Conservation (phyloP, 805 yeast genomes). For the Tetrapisispora arboricola region DNA sequence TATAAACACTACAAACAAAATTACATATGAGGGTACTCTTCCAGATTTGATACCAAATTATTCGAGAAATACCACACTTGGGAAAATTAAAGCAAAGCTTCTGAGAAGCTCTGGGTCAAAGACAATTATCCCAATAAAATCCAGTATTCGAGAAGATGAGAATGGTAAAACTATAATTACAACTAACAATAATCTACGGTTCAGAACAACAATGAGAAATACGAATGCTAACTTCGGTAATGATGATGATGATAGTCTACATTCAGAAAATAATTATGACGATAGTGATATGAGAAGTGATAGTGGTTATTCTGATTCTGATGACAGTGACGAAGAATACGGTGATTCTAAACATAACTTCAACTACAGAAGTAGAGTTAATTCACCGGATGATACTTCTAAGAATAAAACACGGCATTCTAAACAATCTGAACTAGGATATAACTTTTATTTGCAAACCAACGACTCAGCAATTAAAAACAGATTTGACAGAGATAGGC, state of each 20-base stretch:
- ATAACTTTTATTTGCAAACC: conserved; percentile 5
- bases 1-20: neutral
- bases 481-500: conserved; percentile 70
- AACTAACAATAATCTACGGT: conserved; percentile 5
- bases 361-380: neutral
- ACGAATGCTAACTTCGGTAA: neutral
- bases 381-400: neutral
- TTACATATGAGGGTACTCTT: conserved; percentile 18
- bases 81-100: conserved; percentile 10
- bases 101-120: neutral
- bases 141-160: conserved; percentile 2
- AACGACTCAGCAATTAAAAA: conserved; percentile 7
- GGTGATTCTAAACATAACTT: neutral
- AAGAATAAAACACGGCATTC: neutral
- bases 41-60: conserved; percentile 23
- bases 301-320: neutral
- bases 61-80: conserved; percentile 12
- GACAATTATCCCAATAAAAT: neutral
- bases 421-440: neutral
- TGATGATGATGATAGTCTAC: neutral
- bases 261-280: conserved; percentile 1
- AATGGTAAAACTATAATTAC: conserved; percentile 2
- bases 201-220: conserved; percentile 24
- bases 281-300: neutral
- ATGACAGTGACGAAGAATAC: neutral